Evolutionary conservation across 805 yeast genomes (phyloP).

Genomic region (Metschnikowia lochheadii): DNA sequence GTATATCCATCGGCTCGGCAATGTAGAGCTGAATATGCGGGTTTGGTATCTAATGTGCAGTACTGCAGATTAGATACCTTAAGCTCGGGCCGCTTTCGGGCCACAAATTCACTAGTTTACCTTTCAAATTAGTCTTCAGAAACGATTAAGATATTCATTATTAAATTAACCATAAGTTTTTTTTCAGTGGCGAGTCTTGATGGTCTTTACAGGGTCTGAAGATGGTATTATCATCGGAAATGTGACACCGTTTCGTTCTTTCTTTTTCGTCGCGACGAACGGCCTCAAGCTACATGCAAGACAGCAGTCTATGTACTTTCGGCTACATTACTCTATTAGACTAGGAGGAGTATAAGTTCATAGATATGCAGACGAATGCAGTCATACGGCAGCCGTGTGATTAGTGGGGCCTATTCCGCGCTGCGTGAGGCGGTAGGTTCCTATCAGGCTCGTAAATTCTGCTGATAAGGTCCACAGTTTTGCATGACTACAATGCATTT

Average conservation of each 20-base stretch:
- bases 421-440: neutral
- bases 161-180: neutral
- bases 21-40: neutral
- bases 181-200: neutral
- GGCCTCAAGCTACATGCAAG: neutral
- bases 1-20: neutral
- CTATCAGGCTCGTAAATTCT: slow-evolving; percentile 3
- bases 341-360: neutral
- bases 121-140: neutral
- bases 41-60: neutral
- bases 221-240: neutral
- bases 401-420: neutral
- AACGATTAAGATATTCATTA: neutral
- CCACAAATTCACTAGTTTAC: neutral
- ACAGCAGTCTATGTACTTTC: neutral
- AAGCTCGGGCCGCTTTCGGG: neutral
- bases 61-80: neutral
- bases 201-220: neutral
- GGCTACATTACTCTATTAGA: slow-evolving; percentile 1
- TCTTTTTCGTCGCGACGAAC: neutral
- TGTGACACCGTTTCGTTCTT: neutral
- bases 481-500: slow-evolving; percentile 2
- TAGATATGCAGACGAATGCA: neutral
- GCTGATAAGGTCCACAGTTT: slow-evolving; percentile 5
- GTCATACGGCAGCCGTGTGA: slow-evolving; percentile 3